These are phyloP conservation scores for Fermentozyma sake DNA, from an alignment of 1,139 yeast genomes.

Conservation along the genomic window DNA sequence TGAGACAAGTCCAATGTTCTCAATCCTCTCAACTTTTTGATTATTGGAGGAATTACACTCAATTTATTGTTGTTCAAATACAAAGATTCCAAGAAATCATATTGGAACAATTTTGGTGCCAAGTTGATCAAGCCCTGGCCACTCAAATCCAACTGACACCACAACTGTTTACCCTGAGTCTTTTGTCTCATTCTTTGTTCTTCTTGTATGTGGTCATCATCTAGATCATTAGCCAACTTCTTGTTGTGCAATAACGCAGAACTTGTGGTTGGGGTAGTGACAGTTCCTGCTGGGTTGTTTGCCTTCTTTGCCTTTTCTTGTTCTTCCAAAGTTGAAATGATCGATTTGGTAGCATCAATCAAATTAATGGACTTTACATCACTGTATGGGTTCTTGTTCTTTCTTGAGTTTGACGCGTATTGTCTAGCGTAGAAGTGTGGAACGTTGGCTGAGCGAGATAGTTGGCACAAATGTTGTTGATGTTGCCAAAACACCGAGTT, in stretches of 20 bases:
- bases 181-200: slow-evolving; percentile 71
- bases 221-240: slow-evolving; percentile 50
- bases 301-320: slow-evolving; percentile 29
- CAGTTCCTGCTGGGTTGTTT: slow-evolving; percentile 7
- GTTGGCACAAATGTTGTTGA: slow-evolving; percentile 74
- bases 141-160: slow-evolving; percentile 92
- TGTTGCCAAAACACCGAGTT: slow-evolving; percentile 77
- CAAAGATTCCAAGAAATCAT: slow-evolving; percentile 79
- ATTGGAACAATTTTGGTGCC: slow-evolving; percentile 72
- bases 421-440: slow-evolving; percentile 92
- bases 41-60: slow-evolving; percentile 60
- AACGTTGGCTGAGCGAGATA: slow-evolving; percentile 66
- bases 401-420: slow-evolving; percentile 78
- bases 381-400: slow-evolving; percentile 43
- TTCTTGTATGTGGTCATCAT: slow-evolving; percentile 75
- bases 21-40: slow-evolving; percentile 66
- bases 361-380: slow-evolving; percentile 43
- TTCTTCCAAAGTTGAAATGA: slow-evolving; percentile 43
- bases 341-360: slow-evolving; percentile 52
- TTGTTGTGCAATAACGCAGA: slow-evolving; percentile 57
- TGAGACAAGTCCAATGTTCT: slow-evolving; percentile 83
- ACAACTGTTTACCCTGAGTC: slow-evolving; percentile 71
- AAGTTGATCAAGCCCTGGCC: slow-evolving; percentile 79
- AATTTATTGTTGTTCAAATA: slow-evolving; percentile 86
- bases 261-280: slow-evolving; percentile 27